Conservation (phyloP, 495 filamentous ascomycete genomes). For the Annulohypoxylon nitens region DNA sequence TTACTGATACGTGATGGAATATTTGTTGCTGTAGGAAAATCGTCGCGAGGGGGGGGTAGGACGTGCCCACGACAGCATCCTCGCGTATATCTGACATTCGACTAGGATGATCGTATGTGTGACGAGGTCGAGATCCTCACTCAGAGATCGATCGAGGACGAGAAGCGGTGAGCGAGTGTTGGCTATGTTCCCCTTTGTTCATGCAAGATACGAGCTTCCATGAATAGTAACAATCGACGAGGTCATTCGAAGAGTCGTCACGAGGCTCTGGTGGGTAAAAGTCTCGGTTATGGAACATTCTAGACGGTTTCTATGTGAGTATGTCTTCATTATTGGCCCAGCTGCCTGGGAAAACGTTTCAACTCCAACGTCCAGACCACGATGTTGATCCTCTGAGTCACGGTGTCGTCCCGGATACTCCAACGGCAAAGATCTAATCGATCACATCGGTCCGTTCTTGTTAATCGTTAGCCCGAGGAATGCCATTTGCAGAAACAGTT, state of each 20-base stretch:
- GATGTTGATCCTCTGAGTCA: not conserved
- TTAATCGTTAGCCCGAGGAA: conserved; percentile 35
- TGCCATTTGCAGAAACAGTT: conserved; percentile 4
- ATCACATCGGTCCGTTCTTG: not conserved
- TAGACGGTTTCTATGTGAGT: conserved; percentile 18
- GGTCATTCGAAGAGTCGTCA: conserved; percentile 13
- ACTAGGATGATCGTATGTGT: not conserved
- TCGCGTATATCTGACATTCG: not conserved
- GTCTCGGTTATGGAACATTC: conserved; percentile 39
- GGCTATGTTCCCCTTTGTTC: not conserved
- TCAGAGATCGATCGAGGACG: not conserved
- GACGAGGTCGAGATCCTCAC: conserved; percentile 8
- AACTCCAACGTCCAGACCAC: conserved; percentile 12
- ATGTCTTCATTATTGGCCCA: conserved; percentile 17
- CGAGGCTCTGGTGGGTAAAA: not conserved
- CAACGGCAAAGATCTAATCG: not conserved
- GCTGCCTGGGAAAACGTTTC: not conserved
- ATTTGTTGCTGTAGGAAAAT: conserved; percentile 1
- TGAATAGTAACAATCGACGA: conserved; percentile 23
- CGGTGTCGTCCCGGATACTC: conserved; percentile 7
- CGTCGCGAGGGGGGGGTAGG: not conserved
- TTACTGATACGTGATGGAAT: not conserved
- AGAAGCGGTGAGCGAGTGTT: conserved; percentile 7
- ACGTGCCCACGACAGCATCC: not conserved
- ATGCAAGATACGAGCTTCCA: conserved; percentile 23